Percentiles rank a stretch among this genome's conserved stretches.
Evolutionary conservation across 2,329 filamentous ascomycete species (phyloP).

Genomic region (Fusarium bactridioides): DNA sequence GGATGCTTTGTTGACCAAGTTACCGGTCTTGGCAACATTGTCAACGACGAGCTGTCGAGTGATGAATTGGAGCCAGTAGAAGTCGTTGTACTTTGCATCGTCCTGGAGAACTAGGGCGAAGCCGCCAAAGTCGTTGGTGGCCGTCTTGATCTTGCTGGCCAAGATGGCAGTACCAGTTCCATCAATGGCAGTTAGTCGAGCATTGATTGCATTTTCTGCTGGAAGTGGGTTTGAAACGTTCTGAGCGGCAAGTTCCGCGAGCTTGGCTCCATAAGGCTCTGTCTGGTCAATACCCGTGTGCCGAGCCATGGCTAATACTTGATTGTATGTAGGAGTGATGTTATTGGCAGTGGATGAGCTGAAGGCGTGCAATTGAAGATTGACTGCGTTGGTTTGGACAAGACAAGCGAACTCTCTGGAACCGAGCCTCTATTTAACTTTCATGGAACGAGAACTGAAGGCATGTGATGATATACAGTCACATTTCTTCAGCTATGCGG

Average conservation of each 20-base stretch:
- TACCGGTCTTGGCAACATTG: neutral
- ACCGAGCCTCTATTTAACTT: neutral
- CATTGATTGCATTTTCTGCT: neutral
- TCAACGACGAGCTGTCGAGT: rapidly evolving
- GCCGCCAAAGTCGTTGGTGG: neutral
- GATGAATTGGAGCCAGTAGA: neutral
- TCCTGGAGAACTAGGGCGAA: neutral
- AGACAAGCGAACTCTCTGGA: neutral
- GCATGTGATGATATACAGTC: neutral
- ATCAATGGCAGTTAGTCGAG: neutral
- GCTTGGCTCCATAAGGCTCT: neutral
- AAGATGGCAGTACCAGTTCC: neutral
- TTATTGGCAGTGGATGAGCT: neutral
- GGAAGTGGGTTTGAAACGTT: neutral
- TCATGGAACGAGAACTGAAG: rapidly evolving
- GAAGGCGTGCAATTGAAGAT: neutral
- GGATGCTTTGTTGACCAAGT: neutral
- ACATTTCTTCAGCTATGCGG: neutral
- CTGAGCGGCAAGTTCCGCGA: neutral
- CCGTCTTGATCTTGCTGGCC: neutral
- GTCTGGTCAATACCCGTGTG: neutral
- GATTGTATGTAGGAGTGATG: neutral
- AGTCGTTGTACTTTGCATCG: neutral
- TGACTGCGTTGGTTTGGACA: neutral
- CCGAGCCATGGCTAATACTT: neutral